These are phyloP conservation scores for Solanum stenotomum DNA, from an alignment of 257 asterid species.

Conservation along the genomic window DNA sequence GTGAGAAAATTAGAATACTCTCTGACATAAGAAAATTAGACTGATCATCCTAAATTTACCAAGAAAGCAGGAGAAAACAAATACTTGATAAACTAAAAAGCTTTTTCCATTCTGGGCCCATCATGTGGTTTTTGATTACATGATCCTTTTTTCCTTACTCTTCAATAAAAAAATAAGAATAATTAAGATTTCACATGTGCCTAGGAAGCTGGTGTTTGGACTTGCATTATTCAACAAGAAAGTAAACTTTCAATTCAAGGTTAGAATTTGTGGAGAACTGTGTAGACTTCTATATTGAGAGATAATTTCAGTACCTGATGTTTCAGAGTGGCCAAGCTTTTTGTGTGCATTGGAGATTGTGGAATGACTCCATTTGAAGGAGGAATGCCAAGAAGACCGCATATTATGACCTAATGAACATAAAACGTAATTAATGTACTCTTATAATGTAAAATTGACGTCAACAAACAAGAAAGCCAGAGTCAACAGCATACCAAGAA, in stretches of 20 bases:
- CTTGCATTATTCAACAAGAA: neutral
- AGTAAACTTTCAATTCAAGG: neutral
- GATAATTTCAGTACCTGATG: slow-evolving; percentile 59
- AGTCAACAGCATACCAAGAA: slow-evolving; percentile 48
- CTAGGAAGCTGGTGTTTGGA: neutral
- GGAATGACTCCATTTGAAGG: slow-evolving; percentile 99
- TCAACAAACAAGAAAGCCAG: neutral
- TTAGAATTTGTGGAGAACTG: neutral
- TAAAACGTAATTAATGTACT: neutral
- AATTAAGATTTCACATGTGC: neutral
- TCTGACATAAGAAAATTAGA: neutral
- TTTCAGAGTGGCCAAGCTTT: slow-evolving; percentile 89
- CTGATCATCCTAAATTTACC: neutral
- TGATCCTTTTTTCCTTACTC: neutral
- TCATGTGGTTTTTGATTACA: neutral
- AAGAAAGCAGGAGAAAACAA: neutral
- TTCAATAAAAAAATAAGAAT: neutral
- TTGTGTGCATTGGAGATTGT: slow-evolving; percentile 98
- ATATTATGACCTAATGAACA: slow-evolving; percentile 56
- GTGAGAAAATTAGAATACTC: neutral
- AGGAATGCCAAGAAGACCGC: slow-evolving; percentile 96
- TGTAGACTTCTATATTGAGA: neutral
- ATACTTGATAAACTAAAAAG: neutral
- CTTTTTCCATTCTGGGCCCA: neutral
- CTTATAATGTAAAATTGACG: neutral